These are phyloP conservation scores for Gyrodon lividus DNA, from an alignment of 768 basidiomycete genomes.

Conservation along the genomic window DNA sequence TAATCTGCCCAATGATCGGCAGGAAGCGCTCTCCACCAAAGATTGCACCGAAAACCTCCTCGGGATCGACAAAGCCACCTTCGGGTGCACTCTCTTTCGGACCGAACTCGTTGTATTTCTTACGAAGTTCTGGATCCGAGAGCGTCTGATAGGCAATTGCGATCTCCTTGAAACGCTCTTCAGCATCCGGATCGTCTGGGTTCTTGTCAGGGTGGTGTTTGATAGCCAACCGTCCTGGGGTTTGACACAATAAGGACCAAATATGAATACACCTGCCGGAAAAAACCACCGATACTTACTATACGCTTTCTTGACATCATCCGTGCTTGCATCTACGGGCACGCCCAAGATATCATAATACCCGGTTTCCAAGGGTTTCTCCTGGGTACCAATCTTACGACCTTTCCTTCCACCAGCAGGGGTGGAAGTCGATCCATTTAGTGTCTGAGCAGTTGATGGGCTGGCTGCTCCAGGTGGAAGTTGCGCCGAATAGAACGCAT, in stretches of 20 bases:
- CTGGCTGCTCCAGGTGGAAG: conserved; percentile 34
- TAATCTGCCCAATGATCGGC: conserved; percentile 87
- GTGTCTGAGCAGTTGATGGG: conserved; percentile 14
- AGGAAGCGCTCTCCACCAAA: conserved; percentile 88
- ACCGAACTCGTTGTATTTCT: conserved; percentile 92
- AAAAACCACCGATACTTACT: conserved; percentile 41
- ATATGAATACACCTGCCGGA: no score
- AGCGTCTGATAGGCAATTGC: conserved; percentile 88
- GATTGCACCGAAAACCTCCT: conserved; percentile 77
- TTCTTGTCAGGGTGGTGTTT: conserved; percentile 91
- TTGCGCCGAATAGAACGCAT: conserved; percentile 69
- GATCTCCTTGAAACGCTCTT: conserved; percentile 36
- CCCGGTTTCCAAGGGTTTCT: conserved; percentile 82
- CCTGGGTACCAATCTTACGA: conserved; percentile 86
- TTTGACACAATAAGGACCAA: background rate
- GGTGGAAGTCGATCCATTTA: conserved; percentile 20
- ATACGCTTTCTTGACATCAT: conserved; percentile 92
- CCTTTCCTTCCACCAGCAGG: conserved; percentile 41
- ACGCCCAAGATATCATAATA: conserved; percentile 89
- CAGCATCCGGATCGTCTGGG: no score
- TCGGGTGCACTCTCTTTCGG: conserved; percentile 78
- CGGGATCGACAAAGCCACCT: conserved; percentile 86
- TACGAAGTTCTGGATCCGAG: conserved; percentile 70
- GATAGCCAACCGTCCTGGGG: conserved; percentile 75
- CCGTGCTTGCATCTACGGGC: conserved; percentile 67